Evolutionary conservation across 176 grass and related monocot species (phyloP).

Genomic region (Aegilops bicornis): DNA sequence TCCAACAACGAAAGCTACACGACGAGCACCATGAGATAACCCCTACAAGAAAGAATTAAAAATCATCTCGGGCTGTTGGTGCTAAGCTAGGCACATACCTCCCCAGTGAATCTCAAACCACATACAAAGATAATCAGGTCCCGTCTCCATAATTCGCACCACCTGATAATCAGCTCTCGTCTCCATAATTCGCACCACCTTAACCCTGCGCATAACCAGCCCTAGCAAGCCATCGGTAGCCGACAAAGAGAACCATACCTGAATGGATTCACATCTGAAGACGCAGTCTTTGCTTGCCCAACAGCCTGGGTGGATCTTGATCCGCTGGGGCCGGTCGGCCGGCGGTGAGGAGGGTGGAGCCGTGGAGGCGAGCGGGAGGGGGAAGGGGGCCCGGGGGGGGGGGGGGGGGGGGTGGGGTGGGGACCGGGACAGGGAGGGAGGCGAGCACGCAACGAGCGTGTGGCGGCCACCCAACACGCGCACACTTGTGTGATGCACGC

Average conservation of each 20-base stretch:
- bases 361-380: background rate
- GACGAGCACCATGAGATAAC: background rate
- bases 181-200: background rate
- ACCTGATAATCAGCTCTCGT: background rate
- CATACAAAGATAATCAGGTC: background rate
- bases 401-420: background rate
- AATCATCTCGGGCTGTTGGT: background rate
- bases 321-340: background rate
- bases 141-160: background rate
- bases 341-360: background rate
- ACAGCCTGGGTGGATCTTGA: slow-evolving; percentile 32
- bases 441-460: slow-evolving; percentile 48
- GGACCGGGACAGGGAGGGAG: background rate
- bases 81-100: background rate
- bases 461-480: slow-evolving; percentile 55
- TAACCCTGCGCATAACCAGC: background rate
- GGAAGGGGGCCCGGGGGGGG: background rate
- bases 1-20: background rate
- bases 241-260: background rate
- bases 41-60: background rate
- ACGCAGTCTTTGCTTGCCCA: slow-evolving; percentile 7
- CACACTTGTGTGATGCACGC: slow-evolving; percentile 39
- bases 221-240: background rate
- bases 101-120: background rate
- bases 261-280: slow-evolving; percentile 33